Evolutionary conservation across 768 basidiomycete species (phyloP), one percentile per base, ranked within the genome.

Genomic region (Gyrodon lividus): DNA sequence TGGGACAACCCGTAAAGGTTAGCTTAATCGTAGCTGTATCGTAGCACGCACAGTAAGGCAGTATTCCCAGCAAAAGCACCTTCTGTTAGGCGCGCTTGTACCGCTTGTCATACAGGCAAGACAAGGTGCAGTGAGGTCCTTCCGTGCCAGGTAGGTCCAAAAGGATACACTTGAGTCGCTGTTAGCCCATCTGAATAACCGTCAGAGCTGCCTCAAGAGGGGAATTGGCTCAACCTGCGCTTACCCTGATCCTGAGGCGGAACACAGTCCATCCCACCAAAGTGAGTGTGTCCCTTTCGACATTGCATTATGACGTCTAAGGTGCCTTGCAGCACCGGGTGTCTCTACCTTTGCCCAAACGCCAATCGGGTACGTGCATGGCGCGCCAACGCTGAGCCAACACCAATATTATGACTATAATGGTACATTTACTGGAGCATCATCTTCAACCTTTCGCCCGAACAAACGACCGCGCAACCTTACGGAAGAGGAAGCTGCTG

Each of bases 401-500:
- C 82, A 84, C 40, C 71, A 71, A 41, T 90, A 89, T 63, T 90
- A 89, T 67, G 89, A 91, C 71, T 89, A 89, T 72, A 86, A 80
- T 57, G 79, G 81, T 47, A 70, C 82, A 22, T 82, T 82, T 58
- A 82, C 84, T 17, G 81, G 81, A 48, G 82, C 86, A 17, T 87
- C 86, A 3, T 79, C 86, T 24, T 85, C 86, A 16, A 82, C 87
- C 4, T 90, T 89, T 72, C 84, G 89, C n/a, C 84, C 89, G 4
- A 81, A 73, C 60, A 91, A 91, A 65, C 83, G 89, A 23, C 84
- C 87, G 26, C 84, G 89, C 57, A 82, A 80, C 40, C 81, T 91
- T 48, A 91, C 89, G 2, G 89, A 91, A 58, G 88, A 91, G 55
- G 89, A 91, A 66, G 80, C 89, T 2, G 86, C 87, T 10, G 87